Percentiles rank a stretch among this genome's conserved stretches.
phyloP scores from a whole-genome alignment of 768 basidiomycete species.

The Lentinula sp. region DNA sequence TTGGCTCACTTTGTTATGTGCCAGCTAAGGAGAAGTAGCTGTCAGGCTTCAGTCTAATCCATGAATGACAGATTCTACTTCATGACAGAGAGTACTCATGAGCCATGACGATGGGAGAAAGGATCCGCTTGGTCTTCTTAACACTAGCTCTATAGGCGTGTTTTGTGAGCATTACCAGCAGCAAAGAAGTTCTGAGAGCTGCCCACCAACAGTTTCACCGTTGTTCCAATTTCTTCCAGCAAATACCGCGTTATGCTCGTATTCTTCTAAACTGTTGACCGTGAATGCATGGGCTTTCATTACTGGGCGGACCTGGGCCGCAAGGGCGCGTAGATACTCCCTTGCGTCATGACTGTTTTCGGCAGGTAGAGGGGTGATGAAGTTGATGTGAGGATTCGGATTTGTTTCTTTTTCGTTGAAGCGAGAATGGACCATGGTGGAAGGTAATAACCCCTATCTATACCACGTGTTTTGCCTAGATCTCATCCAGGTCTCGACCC shows the following conservation, averaged over 20 bases:
- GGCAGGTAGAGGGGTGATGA: constrained; percentile 54
- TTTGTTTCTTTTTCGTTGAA: constrained; percentile 64
- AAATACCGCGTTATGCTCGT: constrained; percentile 74
- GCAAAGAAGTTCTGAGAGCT: not conserved
- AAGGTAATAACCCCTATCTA: not conserved
- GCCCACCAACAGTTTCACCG: constrained; percentile 70
- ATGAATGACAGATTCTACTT: constrained; percentile 38
- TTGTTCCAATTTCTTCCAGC: constrained; percentile 81
- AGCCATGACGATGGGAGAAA: constrained; percentile 62
- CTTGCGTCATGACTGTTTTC: constrained; percentile 53
- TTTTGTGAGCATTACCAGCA: not conserved
- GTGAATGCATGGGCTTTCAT: constrained; percentile 77
- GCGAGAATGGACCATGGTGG: constrained; percentile 64
- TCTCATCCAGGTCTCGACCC: not conserved
- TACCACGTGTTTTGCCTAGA: not conserved
- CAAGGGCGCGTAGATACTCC: constrained; percentile 70
- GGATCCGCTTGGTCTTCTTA: constrained; percentile 53
- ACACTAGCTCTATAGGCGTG: constrained; percentile 57
- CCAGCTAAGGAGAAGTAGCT: constrained; percentile 41
- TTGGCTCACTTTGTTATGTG: constrained; percentile 66
- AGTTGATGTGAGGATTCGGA: constrained; percentile 75
- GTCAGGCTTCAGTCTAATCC: not conserved
- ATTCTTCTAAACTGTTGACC: constrained; percentile 84
- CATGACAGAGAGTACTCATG: constrained; percentile 78
- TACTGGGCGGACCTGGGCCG: constrained; percentile 76